Base-by-base conservation (phyloP, 352 stramenopile species). In the Globisporangium iwayamae region DNA sequence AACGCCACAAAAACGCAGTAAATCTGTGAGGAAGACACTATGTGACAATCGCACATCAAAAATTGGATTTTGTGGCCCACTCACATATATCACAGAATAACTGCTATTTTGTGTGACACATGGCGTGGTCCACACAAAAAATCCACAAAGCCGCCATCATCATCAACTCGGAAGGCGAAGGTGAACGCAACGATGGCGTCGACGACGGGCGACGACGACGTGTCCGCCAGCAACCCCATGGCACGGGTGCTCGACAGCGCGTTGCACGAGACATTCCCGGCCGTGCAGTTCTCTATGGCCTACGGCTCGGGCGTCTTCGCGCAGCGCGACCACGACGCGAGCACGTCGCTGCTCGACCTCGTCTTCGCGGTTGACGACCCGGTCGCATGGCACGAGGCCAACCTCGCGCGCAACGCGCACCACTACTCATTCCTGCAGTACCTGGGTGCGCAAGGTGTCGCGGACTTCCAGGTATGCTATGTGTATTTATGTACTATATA, bases 281-380 rank as follows among this genome's bases (percentile, higher is more conserved):
- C 66, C 32, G 74, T 94, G 60, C 62, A 87, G 30, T 93, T 93
- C 67, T 74, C 78, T n/a, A 90, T 94, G 83, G 87, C 83, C 5
- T 96, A 96, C 60, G 87, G 87, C 6, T 96, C 87, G 14, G 78
- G 81, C 28, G 85, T 96, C 3, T 96, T 96, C 63, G 67, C 77
- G 69, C 87, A 96, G 65, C 78, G 69, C 51, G 75, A 90, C 64
- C 84, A 93, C 72, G 79, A 96, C 66, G 73, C 72, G 55, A 92
- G 83, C 66, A 69, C 67, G 46, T 89, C 83, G 38, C 92, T 97
- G 86, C 75, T 97, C 45, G 90, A 97, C 62, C 80, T 97, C 43
- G 85, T 97, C 9, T 90, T 97, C 56, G 90, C 85, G 1, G 90
- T 97, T 45, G 75, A 91, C 55, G 83, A 97, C 66, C 79, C 90